Base-by-base conservation (phyloP, 352 stramenopile genomes). In the Phytopythium montanum region DNA sequence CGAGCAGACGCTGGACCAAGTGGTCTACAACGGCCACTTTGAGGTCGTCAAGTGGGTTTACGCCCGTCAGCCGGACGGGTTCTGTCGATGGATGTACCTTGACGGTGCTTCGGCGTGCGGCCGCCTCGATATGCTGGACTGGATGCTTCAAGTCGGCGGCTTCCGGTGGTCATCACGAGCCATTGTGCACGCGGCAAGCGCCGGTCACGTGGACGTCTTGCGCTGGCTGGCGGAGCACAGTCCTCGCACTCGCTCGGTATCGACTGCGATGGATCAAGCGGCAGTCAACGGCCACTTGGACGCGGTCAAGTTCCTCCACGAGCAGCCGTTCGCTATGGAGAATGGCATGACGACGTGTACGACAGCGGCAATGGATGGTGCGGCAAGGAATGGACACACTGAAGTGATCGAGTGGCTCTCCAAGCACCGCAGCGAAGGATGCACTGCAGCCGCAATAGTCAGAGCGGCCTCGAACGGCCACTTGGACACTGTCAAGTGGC, bases 401-500 rank as follows among this genome's bases (percentile, higher is more conserved):
- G 21, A 8, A 5, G n/a, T 49, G 8, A 21, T 49, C 0, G 8
- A 29, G 8, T 49, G 42, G 42, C 21, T 49, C 14, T 12, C 18
- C 19, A 23, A 4, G 19, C 16, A 45, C 13, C 39, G 39, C 5
- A 14, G 5, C 4, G 39, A 45, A 45, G 39, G 39, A 8, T 45
- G 39, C 13, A 45, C 19, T 6, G 39, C 9, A 4, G 18, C 19
- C 1, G 14, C 36, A 19, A 41, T 41, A 14, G 19, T 5, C 36
- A 14, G 36, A 41, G 64, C 64, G 4, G 60, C 52, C 10, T 64
- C 55, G 36, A 62, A 65, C 36, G 64, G 64, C 14, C 64, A 60
- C 34, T 60, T 68, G 34, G 60, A 65, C 1, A 28, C 67, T 19
- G 36, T 41, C 12, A 41, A 41, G 36, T 41, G 36, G 36, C 36